Evolutionary conservation across 192 early-diverging fungal species (phyloP), one percentile per base, ranked within the genome.

Genomic region (Allomyces macrogynus): DNA sequence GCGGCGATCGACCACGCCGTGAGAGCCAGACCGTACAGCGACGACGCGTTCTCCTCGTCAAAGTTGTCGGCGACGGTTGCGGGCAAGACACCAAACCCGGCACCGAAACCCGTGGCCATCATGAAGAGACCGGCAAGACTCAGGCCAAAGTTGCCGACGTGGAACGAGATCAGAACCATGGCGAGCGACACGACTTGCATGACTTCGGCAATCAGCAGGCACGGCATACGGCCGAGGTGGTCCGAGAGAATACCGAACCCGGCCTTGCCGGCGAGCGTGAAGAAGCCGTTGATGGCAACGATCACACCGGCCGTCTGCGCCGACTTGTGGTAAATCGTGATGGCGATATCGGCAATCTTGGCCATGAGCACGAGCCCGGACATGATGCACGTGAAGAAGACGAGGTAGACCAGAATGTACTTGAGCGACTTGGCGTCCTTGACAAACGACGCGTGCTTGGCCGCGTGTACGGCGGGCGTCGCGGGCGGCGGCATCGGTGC

Each of bases 61-160:
- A 89, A 89, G 81, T 86, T 84, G 66, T 89, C 87, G 14, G 84
- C 79, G 32, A 89, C 68, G 68, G 84, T 86, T 8, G 86, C 85
- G 1, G 86, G 85, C 65, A 89, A 86, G 67, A 84, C 78, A 24
- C 86, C 84, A 42, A 89, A 87, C 14, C 87, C 87, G 23, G 81
- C 84, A 23, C 87, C 87, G 65, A 87, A 89, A 73, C 81, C 86
- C 10, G 81, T 67, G 0, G 85, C 84, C 27, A 86, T 78, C 60
- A 80, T 43, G 79, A 83, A 86, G 64, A 83, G 77, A 10, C 78
- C 71, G 24, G 81, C 64, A 23, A 87, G 72, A 73, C 81, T 85
- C 10, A 75, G 74, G 73, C 79, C 78, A 65, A 83, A 86, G 63
- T 70, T 70, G 23, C 66, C 73, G 63, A 71, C 62, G 60, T 78